Conservation (phyloP, 148 eudicot species). For the Rhododendron williamsianum region DNA sequence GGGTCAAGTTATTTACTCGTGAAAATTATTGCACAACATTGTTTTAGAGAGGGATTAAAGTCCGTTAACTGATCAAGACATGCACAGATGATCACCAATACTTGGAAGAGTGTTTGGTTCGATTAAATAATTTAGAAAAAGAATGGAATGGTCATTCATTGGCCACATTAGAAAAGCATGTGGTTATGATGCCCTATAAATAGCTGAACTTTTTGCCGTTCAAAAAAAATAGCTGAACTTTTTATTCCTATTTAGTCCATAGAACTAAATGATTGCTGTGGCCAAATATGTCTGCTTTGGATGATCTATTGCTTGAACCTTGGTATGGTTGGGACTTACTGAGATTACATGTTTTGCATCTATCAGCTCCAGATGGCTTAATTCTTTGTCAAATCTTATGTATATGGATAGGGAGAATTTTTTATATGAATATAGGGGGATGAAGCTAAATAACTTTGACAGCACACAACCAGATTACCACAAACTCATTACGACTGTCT, state of each 20-base stretch:
- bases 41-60: too few species aligned
- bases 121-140: too few species aligned
- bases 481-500: background rate
- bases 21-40: too few species aligned
- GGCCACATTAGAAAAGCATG: background rate
- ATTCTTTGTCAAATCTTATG: background rate
- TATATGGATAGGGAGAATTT: background rate
- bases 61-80: too few species aligned
- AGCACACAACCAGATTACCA: background rate
- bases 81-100: too few species aligned
- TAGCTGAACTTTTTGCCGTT: background rate
- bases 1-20: too few species aligned
- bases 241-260: background rate
- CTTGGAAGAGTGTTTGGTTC: too few species aligned
- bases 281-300: background rate
- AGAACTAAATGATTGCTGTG: background rate
- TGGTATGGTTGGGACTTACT: background rate
- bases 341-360: background rate
- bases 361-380: background rate
- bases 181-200: background rate
- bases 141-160: too few species aligned
- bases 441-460: background rate
- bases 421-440: background rate
- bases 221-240: background rate
- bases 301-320: background rate